phyloP scores from a whole-genome alignment of 1,284 basidiomycete genomes.

The Ceratobasidium sp. region DNA sequence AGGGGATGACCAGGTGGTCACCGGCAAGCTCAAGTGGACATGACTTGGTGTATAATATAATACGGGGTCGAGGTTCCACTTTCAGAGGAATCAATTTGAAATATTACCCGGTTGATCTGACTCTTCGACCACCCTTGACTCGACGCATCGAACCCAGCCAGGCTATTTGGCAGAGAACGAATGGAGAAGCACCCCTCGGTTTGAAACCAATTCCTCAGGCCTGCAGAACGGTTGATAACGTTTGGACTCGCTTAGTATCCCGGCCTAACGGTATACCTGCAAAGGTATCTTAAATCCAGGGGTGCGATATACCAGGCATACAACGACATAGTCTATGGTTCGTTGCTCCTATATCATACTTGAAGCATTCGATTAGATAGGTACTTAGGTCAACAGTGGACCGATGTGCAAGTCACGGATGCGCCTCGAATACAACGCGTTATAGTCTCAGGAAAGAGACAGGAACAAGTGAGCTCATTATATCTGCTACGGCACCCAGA shows the following conservation, averaged over 20 bases:
- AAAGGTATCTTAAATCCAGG: conserved; percentile 67
- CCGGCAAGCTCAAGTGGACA: conserved; percentile 29
- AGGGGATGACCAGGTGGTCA: conserved; percentile 1
- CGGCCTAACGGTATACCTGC: conserved; percentile 56
- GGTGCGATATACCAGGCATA: conserved; percentile 71
- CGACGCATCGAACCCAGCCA: background rate
- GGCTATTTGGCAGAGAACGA: conserved; percentile 18
- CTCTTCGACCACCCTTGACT: conserved; percentile 15
- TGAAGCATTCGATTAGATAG: conserved; percentile 9
- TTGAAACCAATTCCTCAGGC: background rate
- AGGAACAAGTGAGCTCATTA: conserved; percentile 63
- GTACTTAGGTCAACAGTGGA: conserved; percentile 76
- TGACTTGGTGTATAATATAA: background rate
- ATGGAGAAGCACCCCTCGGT: conserved; percentile 49
- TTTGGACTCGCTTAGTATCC: conserved; percentile 44
- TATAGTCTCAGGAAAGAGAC: conserved; percentile 71
- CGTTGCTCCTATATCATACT: conserved; percentile 13
- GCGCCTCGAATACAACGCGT: conserved; percentile 68
- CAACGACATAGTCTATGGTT: conserved; percentile 69
- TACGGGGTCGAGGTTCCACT: conserved; percentile 31
- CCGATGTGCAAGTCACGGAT: conserved; percentile 71
- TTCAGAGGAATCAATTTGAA: conserved; percentile 24
- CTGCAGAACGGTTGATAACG: background rate
- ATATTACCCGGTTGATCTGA: conserved; percentile 20
- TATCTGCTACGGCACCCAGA: conserved; percentile 4